Base-by-base conservation (phyloP, 371 early-diverging fungal species). In the Choanephora cucurbitarum region DNA sequence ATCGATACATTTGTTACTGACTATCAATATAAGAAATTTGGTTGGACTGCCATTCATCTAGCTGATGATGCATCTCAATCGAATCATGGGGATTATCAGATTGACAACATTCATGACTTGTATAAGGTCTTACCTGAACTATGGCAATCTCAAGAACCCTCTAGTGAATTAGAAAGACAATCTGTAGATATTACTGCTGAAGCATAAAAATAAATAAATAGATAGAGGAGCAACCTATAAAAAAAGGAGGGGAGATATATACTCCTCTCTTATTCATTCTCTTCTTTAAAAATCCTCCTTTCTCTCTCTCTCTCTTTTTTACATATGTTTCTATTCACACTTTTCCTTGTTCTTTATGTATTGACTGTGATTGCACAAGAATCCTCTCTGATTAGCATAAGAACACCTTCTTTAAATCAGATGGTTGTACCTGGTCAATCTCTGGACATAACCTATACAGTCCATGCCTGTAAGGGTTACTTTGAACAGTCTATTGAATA, bases 41-140 rank as follows among this genome's bases (percentile, higher is more conserved):
- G 91, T 28, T 91, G 91, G 91, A 88, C 82, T 1, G 69, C 86
- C 0, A 81, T 89, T 33, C 87, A 87, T 75, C 67, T 87, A 49
- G 72, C 83, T 13, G 77, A 78, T 28, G 72, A 79, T 55, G 72
- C 69, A 19, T 66, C 72, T 10, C 52, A 44, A 22, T 71, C 79
- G 7, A 64, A 66, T n/a, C 80, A 75, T 46, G 89, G 84, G 3
- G 76, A 81, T 53, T 73, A 74, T 64, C 86, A 86, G 57, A 85
- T 89, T 45, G 33, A 47, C 13, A 64, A 72, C 21, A 81, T 91
- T 49, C 80, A 81, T 41, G 82, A 90, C 2, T 70, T 91, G 32
- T 83, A 86, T 0, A 58, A 57, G 8, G 82, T 84, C 0, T 62
- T 88, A 21, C 87, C 88, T 8, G 69, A 83, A 18, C 58, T 87